These are phyloP conservation scores for Globisporangium barbulae DNA, from an alignment of 352 stramenopile genomes.

Conservation along the genomic window DNA sequence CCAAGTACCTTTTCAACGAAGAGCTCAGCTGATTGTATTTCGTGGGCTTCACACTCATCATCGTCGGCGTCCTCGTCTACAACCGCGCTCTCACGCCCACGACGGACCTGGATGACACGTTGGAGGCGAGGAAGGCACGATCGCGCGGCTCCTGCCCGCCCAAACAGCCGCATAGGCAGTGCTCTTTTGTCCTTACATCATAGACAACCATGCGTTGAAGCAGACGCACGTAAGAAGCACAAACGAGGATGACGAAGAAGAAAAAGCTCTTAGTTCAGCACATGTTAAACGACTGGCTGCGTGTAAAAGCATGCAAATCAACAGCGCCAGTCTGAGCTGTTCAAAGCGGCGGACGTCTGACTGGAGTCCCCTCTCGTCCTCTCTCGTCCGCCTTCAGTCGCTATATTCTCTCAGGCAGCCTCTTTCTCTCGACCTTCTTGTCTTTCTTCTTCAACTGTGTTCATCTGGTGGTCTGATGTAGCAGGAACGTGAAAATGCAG, in stretches of 20 bases:
- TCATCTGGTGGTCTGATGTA: slow-evolving; percentile 14
- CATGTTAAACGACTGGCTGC: background rate
- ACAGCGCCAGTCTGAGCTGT: background rate
- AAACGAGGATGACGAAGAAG: slow-evolving; percentile 8
- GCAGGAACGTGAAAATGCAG: slow-evolving; percentile 14
- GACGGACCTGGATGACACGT: slow-evolving; percentile 31
- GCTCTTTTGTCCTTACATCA: too few species aligned
- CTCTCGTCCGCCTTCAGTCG: background rate
- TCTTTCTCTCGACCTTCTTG: slow-evolving; percentile 2
- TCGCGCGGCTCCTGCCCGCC: slow-evolving; percentile 14
- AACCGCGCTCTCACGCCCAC: slow-evolving; percentile 49
- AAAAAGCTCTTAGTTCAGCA: slow-evolving; percentile 13
- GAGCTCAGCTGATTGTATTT: slow-evolving; percentile 83
- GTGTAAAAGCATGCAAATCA: background rate
- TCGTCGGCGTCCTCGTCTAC: slow-evolving; percentile 72
- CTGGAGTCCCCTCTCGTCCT: background rate
- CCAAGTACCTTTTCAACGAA: slow-evolving; percentile 88
- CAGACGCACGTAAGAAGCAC: background rate
- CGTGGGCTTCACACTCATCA: slow-evolving; percentile 80
- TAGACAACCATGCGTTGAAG: too few species aligned
- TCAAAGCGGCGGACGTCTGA: background rate
- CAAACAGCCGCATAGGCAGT: background rate
- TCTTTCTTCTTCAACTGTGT: slow-evolving; percentile 14
- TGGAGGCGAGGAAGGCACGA: slow-evolving; percentile 30
- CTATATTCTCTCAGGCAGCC: slow-evolving; percentile 5